These are phyloP conservation scores for Myriangium duriaei DNA, from an alignment of 2,329 filamentous ascomycete species.

Conservation along the genomic window DNA sequence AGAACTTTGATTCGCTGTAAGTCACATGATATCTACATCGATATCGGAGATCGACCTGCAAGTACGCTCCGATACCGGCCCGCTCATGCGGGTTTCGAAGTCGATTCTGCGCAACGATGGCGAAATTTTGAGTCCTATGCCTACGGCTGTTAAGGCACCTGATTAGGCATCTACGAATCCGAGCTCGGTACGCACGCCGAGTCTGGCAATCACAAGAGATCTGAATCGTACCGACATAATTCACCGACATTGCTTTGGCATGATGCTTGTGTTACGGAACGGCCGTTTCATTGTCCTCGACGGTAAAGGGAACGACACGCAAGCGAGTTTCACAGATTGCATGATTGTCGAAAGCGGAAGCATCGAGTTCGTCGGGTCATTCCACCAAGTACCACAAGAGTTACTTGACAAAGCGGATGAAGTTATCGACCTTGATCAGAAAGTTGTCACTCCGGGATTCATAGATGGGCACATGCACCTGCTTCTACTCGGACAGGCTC, in stretches of 20 bases:
- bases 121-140: too few species aligned
- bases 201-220: too few species aligned
- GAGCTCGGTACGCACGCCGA: too few species aligned
- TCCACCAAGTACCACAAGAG: slow-evolving; percentile 19
- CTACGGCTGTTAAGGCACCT: too few species aligned
- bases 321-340: slow-evolving; percentile 19
- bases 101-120: too few species aligned
- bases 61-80: too few species aligned
- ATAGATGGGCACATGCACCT: slow-evolving; percentile 48
- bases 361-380: slow-evolving; percentile 30
- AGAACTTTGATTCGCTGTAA: too few species aligned
- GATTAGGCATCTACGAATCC: too few species aligned
- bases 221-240: too few species aligned
- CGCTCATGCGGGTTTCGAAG: too few species aligned
- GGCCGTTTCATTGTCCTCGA: slow-evolving; percentile 10
- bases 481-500: slow-evolving; percentile 41
- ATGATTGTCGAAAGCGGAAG: slow-evolving; percentile 30
- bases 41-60: too few species aligned
- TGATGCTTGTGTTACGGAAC: slow-evolving; percentile 9
- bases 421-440: slow-evolving; percentile 23
- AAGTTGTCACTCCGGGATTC: slow-evolving; percentile 40
- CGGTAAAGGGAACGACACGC: background rate
- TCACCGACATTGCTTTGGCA: background rate
- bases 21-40: too few species aligned
- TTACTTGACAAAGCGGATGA: slow-evolving; percentile 15